Evolutionary conservation across 2,329 filamentous ascomycete species (phyloP).

Genomic region (Clarireedia sp.): DNA sequence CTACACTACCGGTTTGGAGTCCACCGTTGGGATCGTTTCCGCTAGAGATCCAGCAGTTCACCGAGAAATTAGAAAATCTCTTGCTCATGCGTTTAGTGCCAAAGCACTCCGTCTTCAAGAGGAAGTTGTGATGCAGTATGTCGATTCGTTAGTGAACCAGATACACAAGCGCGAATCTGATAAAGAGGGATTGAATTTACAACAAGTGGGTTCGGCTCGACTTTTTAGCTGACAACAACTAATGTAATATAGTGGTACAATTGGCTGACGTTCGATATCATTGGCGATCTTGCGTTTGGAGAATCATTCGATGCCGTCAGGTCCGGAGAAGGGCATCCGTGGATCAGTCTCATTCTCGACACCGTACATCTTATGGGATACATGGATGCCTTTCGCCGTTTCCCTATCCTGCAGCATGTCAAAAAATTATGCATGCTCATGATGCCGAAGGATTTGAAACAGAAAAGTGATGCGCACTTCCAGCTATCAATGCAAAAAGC

Average conservation of each 20-base stretch:
- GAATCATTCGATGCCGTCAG: conserved; percentile 12
- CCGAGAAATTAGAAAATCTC: conserved; percentile 10
- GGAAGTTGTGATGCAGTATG: conserved; percentile 17
- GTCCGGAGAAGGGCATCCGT: conserved; percentile 4
- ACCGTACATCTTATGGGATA: not conserved
- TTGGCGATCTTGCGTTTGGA: conserved; percentile 17
- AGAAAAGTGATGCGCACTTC: conserved; percentile 1
- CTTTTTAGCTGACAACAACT: not conserved
- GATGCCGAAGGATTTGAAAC: not conserved
- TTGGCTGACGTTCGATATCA: conserved; percentile 16
- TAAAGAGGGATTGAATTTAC: not conserved
- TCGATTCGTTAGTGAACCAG: conserved; percentile 6
- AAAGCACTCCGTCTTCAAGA: conserved; percentile 28
- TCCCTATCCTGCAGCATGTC: not conserved
- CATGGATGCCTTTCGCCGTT: not conserved
- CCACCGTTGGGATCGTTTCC: conserved; percentile 1
- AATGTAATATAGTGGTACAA: conserved; percentile 13
- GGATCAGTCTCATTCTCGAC: conserved; percentile 5
- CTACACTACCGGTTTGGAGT: conserved; percentile 1
- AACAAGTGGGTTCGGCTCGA: not conserved
- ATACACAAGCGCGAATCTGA: not conserved
- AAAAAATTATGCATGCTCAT: not conserved
- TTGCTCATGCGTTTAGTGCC: conserved; percentile 28
- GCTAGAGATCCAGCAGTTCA: conserved; percentile 10
- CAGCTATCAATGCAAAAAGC: conserved; percentile 4